These are phyloP conservation scores for Apophysomyces ossiformis DNA, from an alignment of 371 early-diverging fungal genomes.

Conservation along the genomic window DNA sequence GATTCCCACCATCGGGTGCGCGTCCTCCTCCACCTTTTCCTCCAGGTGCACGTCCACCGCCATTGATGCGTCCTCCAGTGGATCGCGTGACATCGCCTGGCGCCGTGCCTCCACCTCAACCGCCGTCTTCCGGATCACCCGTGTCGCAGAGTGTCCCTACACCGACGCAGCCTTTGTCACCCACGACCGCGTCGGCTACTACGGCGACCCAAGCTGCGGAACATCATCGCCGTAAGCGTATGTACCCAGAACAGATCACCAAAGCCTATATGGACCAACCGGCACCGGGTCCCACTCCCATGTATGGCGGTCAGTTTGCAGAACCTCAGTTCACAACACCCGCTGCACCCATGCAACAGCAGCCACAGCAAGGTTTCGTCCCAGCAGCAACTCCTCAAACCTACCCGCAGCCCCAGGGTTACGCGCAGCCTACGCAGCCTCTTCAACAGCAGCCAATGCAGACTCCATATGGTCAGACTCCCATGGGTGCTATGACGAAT, in stretches of 20 bases:
- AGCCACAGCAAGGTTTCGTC: conserved; percentile 24
- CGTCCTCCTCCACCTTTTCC: conserved; percentile 17
- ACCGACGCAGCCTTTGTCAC: conserved; percentile 12
- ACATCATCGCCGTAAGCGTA: conserved; percentile 54
- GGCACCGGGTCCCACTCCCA: conserved; percentile 15
- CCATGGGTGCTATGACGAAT: conserved; percentile 29
- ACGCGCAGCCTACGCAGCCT: conserved; percentile 28
- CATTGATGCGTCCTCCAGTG: conserved; percentile 29
- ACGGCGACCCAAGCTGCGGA: conserved; percentile 23
- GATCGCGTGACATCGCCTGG: conserved; percentile 9
- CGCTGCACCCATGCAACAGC: neutral
- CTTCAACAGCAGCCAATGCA: conserved; percentile 16
- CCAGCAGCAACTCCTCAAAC: conserved; percentile 20
- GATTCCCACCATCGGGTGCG: conserved; percentile 16
- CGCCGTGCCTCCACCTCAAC: neutral
- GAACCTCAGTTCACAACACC: conserved; percentile 27
- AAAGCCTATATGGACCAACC: conserved; percentile 49
- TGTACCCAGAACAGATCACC: conserved; percentile 66
- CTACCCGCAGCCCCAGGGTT: conserved; percentile 29
- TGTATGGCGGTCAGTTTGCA: conserved; percentile 16
- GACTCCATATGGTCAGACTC: neutral
- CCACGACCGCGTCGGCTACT: conserved; percentile 9
- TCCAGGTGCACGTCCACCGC: conserved; percentile 36
- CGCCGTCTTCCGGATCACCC: conserved; percentile 1
- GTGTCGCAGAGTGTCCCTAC: conserved; percentile 9